Conservation (phyloP, 2,329 filamentous ascomycete genomes). For the Fusarium longipes region DNA sequence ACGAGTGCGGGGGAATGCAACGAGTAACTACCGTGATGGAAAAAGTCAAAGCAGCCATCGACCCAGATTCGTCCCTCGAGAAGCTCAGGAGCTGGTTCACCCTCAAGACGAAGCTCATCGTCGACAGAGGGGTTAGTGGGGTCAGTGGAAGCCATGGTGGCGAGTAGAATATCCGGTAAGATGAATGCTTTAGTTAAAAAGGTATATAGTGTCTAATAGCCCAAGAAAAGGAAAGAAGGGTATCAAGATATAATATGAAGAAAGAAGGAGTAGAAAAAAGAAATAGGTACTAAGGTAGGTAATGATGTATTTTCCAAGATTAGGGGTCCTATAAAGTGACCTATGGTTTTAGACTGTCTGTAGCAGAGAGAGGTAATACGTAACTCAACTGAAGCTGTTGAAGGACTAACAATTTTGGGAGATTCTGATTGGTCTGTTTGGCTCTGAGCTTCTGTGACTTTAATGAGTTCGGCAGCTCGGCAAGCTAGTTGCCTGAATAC, state of each 20-base stretch:
- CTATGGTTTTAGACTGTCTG: too few relatives aligned
- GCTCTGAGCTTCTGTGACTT: not conserved
- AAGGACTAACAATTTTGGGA: conserved; percentile 34
- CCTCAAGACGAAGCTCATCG: conserved; percentile 49
- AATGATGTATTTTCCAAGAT: conserved; percentile 17
- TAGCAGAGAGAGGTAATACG: conserved; percentile 5
- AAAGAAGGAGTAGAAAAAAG: not conserved
- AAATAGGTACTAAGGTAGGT: too few relatives aligned
- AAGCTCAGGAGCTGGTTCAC: conserved; percentile 65
- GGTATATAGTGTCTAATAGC: not conserved
- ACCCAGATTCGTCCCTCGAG: conserved; percentile 89
- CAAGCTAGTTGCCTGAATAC: not conserved
- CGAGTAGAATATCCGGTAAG: not conserved
- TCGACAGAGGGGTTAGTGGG: conserved; percentile 39
- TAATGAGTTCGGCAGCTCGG: conserved; percentile 9
- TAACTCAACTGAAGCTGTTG: conserved; percentile 29
- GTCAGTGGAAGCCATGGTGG: conserved; percentile 39
- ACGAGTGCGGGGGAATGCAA: not conserved
- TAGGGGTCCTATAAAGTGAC: conserved; percentile 12
- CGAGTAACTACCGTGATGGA: conserved; percentile 80
- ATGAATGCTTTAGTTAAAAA: not conserved
- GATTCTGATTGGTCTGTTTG: conserved; percentile 29
- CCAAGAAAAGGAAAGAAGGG: not conserved
- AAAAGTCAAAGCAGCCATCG: conserved; percentile 99
- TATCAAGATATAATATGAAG: not conserved